Base-by-base conservation (phyloP, 2,329 filamentous ascomycete genomes). In the Lasiodiplodia hormozganensis region DNA sequence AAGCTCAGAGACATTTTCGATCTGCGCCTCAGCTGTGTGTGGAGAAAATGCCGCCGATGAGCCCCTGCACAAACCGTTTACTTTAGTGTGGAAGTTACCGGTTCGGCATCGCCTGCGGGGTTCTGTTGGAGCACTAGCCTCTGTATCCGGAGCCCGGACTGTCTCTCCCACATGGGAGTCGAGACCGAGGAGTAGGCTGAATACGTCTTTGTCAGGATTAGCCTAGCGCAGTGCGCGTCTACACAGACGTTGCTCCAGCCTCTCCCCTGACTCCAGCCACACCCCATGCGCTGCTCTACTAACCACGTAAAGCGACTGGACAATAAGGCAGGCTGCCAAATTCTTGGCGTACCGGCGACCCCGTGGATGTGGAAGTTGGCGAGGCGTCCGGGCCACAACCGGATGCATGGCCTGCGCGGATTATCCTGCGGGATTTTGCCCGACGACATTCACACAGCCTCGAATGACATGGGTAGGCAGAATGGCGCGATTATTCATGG, bases 1-100 rank as follows among this genome's bases (percentile, higher is more conserved):
- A 62, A 62, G 6, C 31, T 34, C 12, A 51, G 58, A 62, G 58
- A 62, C 58, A 18, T 60, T 60, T 60, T 60, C 36, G 53, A 14
- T 18, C 21, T 58, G n/a, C 58, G 40, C n/a, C 28, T 62, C 58
- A 51, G 58, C 57, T 23, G 36, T 5, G 38, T 11, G 23, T 38
- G 36, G 38, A 10, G 31, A 56, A 40, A 23, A 23, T 21, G 34
- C 54, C 54, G 34, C 36, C 36, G 28, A 60, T 21, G 23, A 40
- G 1, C 57, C 36, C 36, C 36, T 47, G 57, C 21, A 60, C 23
- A 16, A n/a, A 28, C 23, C 18, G 23, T 21, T 43, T 38, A 23
- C 2, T 47, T 7, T 47, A 60, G 57, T n/a, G n/a, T 58, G 54
- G 54, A 12, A 58, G n/a, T 21, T 58, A 23, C 54, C 54, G 54